phyloP scores from a whole-genome alignment of 2,329 filamentous ascomycete genomes.

The Bipolaris gigantea region DNA sequence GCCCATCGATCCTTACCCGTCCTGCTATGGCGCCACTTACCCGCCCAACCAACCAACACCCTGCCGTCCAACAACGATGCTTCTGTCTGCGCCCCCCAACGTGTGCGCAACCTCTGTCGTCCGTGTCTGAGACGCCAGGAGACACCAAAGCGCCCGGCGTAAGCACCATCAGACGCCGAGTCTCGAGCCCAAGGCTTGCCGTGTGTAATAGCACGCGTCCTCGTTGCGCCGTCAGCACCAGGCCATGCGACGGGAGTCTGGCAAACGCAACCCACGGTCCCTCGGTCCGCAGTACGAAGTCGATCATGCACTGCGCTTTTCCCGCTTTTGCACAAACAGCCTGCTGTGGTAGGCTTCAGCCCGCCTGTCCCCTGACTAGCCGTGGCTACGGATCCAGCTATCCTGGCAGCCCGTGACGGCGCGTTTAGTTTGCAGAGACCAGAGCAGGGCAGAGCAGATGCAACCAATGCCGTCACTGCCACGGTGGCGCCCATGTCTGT shows the following conservation, averaged over 20 bases:
- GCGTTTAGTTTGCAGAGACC: neutral
- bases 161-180: neutral
- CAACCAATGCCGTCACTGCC: neutral
- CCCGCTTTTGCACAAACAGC: neutral
- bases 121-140: neutral
- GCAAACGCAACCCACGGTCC: neutral
- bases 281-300: neutral
- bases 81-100: too few species aligned
- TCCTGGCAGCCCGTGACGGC: slow-evolving; percentile 1
- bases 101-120: too few species aligned
- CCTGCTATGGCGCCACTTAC: slow-evolving; percentile 6
- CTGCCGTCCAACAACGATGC: slow-evolving; percentile 1
- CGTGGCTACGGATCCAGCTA: neutral
- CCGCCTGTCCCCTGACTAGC: slow-evolving; percentile 1
- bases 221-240: neutral
- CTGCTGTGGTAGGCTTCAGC: neutral
- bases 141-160: neutral
- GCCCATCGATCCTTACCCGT: neutral
- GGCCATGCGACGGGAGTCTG: neutral
- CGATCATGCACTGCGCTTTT: neutral
- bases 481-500: neutral
- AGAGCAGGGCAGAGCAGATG: too few species aligned
- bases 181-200: neutral
- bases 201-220: neutral
- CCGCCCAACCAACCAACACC: neutral